These are phyloP conservation scores for Botrytis pseudocinerea DNA, from an alignment of 2,329 filamentous ascomycete genomes.

Conservation along the genomic window DNA sequence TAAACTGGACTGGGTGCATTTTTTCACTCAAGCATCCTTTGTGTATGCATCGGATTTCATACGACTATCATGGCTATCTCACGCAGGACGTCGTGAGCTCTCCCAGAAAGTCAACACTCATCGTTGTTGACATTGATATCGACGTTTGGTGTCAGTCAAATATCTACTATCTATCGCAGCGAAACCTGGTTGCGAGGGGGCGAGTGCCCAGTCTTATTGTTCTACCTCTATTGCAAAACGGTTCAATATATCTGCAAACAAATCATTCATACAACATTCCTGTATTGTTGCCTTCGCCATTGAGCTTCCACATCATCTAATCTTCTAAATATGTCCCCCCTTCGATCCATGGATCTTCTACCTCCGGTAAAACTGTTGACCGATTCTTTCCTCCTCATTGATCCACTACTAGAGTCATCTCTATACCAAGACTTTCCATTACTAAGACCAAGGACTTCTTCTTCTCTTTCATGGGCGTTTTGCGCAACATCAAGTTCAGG, in stretches of 20 bases:
- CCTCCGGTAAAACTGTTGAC: background rate
- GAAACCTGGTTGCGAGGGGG: background rate
- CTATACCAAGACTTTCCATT: constrained; percentile 2
- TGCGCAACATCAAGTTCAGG: constrained; percentile 41
- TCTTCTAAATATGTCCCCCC: background rate
- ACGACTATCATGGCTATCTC: background rate
- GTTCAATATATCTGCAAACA: too few relatives aligned
- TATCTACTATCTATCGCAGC: background rate
- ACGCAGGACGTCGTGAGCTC: background rate
- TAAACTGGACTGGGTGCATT: background rate
- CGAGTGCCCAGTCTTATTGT: background rate
- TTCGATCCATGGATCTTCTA: background rate
- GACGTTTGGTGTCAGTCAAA: background rate
- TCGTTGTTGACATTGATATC: background rate
- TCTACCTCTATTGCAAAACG: background rate
- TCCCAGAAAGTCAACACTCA: background rate
- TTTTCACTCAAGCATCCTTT: background rate
- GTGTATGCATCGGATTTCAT: background rate
- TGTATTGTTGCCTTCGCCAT: background rate
- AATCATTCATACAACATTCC: background rate
- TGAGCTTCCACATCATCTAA: constrained; percentile 19
- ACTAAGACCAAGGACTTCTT: background rate
- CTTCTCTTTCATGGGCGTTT: constrained; percentile 31
- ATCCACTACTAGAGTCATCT: background rate
- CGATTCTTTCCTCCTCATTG: background rate